Base-by-base conservation (phyloP, 495 filamentous ascomycete genomes). In the Rhypophila decipiens region DNA sequence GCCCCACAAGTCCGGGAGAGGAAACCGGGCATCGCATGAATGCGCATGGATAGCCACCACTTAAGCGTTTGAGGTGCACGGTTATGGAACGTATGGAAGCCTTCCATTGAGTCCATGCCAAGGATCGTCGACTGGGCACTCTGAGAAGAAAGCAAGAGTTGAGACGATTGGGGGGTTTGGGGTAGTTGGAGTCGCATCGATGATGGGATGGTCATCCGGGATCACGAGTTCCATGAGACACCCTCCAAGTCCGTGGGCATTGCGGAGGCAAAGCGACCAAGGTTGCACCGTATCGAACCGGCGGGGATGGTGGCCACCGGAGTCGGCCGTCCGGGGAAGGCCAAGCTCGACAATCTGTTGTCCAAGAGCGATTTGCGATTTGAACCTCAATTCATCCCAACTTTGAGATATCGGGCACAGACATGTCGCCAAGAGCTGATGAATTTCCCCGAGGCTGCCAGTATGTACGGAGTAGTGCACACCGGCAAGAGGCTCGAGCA, bases 71-170 rank as follows among this genome's bases (percentile, higher is more conserved):
- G 53, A 56, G 44, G 52, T 56, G 49, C 56, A 62, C 55, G 46
- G 55, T 55, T 60, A 38, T 54, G 49, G 62, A 61, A 62, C 58
- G 43, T 62, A 49, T 60, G 47, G 56, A 62, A 64, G 56, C 51
- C 43, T 61, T 60, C 54, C 52, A 17, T 29, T n/a, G 51, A 51
- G 31, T n/a, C 46, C 37, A 15, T 11, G 43, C 29, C 17, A 36
- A 36, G 17, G 27, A 22, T 33, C 43, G 48, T 50, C 47, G 44
- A 27, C 29, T 11, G 39, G 24, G 27, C 23, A 48, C 31, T 27
- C 24, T 17, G 13, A 4, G 17, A 15, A 18, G 29, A 8, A 39
- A 33, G 27, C n/a, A n/a, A n/a, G n/a, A n/a, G n/a, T n/a, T n/a
- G n/a, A n/a, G n/a, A n/a, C n/a, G 41, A 19, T 24, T 33, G 23